Evolutionary conservation across 2,329 filamentous ascomycete genomes (phyloP).

Genomic region (Coleophoma cylindrospora): DNA sequence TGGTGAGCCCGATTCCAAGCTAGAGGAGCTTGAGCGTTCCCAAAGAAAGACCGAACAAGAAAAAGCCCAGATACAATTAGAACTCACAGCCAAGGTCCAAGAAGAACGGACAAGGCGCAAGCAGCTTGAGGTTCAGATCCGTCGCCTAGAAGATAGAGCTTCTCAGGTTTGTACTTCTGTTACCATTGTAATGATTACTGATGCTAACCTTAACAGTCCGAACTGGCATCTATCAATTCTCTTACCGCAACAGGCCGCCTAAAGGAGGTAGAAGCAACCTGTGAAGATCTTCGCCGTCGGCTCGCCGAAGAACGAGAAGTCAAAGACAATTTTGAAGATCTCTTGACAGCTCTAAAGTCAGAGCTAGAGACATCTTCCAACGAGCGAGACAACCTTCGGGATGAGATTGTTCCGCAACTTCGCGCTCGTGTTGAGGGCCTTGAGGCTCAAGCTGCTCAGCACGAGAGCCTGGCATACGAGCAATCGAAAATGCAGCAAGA

Average conservation of each 20-base stretch:
- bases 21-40: constrained; percentile 74
- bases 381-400: constrained; percentile 86
- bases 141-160: constrained; percentile 73
- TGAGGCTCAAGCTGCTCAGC: constrained; percentile 67
- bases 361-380: constrained; percentile 80
- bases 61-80: constrained; percentile 78
- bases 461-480: constrained; percentile 72
- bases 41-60: constrained; percentile 86
- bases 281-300: constrained; percentile 79
- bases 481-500: constrained; percentile 85
- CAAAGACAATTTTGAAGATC: constrained; percentile 91
- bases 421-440: constrained; percentile 72
- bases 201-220: constrained; percentile 17
- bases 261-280: constrained; percentile 71
- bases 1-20: constrained; percentile 55
- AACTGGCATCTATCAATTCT: constrained; percentile 46
- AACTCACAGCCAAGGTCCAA: constrained; percentile 80
- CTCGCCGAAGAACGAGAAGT: constrained; percentile 79
- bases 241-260: constrained; percentile 56
- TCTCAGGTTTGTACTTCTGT: constrained; percentile 44
- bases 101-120: constrained; percentile 76
- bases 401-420: constrained; percentile 80
- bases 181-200: no score
- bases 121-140: constrained; percentile 77
- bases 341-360: constrained; percentile 75